Conservation (phyloP, 192 early-diverging fungal species). For the Phlyctochytrium planicorne region DNA sequence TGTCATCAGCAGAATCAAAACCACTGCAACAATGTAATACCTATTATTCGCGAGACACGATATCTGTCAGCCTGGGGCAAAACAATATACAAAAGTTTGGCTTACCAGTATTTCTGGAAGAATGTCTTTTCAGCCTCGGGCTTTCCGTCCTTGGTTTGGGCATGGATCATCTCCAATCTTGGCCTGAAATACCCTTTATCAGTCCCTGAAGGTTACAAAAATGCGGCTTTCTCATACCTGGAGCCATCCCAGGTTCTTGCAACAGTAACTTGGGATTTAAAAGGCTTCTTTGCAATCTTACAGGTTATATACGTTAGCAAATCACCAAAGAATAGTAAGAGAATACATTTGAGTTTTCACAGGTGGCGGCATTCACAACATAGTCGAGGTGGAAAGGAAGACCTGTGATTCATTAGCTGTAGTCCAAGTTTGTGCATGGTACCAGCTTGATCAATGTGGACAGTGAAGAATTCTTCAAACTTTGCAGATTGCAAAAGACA, state of each 20-base stretch:
- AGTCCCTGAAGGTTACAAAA: neutral
- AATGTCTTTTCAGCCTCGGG: slow-evolving; percentile 20
- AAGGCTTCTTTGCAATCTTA: neutral
- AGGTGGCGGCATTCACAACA: slow-evolving; percentile 12
- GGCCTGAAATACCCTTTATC: slow-evolving; percentile 13
- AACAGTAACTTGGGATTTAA: slow-evolving; percentile 13
- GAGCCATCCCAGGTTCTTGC: slow-evolving; percentile 15
- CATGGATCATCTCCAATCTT: slow-evolving; percentile 25
- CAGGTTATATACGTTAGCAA: too few species aligned
- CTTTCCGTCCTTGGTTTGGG: slow-evolving; percentile 28
- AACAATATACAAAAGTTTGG: neutral
- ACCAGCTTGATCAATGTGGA: slow-evolving; percentile 28
- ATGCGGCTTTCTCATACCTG: slow-evolving; percentile 2
- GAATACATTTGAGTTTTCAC: neutral
- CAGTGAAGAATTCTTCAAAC: slow-evolving; percentile 20
- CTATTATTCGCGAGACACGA: neutral
- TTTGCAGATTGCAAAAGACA: slow-evolving; percentile 27
- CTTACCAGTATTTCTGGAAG: slow-evolving; percentile 31
- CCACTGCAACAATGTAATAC: slow-evolving; percentile 25
- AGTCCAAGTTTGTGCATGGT: neutral
- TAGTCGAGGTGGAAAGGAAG: slow-evolving; percentile 31
- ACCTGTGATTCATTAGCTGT: slow-evolving; percentile 1
- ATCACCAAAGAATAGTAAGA: neutral
- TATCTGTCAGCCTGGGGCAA: neutral
- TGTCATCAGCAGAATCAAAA: slow-evolving; percentile 17